Evolutionary conservation across 129 eudicot species (phyloP), one percentile per base, ranked within the genome.

Genomic region (Chrysanthemum seticuspe): DNA sequence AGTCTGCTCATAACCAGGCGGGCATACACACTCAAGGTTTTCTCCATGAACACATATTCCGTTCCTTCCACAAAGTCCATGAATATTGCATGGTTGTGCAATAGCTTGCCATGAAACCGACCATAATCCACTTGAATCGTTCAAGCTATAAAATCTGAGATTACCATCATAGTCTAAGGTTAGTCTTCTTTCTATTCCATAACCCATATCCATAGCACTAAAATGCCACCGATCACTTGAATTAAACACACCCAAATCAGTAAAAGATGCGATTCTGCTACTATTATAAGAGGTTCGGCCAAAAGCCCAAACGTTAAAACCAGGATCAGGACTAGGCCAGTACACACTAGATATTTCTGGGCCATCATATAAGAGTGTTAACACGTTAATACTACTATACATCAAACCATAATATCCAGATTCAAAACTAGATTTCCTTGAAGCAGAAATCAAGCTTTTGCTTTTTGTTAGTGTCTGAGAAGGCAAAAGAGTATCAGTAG

Each of bases 401-500:
- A 14, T 53, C 15, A 53, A 53, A 53, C 58, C 19, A 53, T 2
- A 53, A 53, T 53, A 53, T 15, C 58, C 58, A 15, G 58, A 12
- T 53, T 53, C 58, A 53, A 13, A 53, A 53, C 58, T 53, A 4
- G 58, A 53, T 53, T 53, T 53, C 16, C 12, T 11, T 6, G 58
- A 13, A 53, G 58, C 8, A 12, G 18, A 53, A 53, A 53, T 53
- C 58, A 53, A 53, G 18, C 58, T 53, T 53, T 53, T 53, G 6
- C 58, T 53, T 15, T 53, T 53, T 53, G 58, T 53, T 53, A 53
- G 19, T 13, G 58, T 53, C 18, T 14, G 58, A 53, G 58, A 53
- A 53, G 58, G 58, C 18, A 53, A 53, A 53, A 53, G 58, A 53
- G 58, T 53, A 53, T 53, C 58, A 53, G 58, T 53, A 13, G 58